A percentile compares a stretch with the other conserved stretches of the same genome.
phyloP scores from a whole-genome alignment of 768 basidiomycete genomes.

The Lactarius evosmus region DNA sequence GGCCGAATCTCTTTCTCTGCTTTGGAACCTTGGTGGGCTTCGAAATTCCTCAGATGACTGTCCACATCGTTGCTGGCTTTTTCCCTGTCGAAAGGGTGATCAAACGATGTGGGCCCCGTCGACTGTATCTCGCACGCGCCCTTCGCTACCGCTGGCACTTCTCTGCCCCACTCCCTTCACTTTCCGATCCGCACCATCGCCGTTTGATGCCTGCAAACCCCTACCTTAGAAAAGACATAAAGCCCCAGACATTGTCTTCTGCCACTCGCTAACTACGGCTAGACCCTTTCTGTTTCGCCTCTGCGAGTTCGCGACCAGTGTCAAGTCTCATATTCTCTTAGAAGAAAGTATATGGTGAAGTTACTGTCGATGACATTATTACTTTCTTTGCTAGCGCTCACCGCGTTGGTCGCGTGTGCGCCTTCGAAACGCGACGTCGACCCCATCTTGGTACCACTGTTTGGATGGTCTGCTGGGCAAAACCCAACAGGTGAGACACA shows the following conservation, averaged over 20 bases:
- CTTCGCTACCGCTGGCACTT: neutral
- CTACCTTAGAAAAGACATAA: neutral
- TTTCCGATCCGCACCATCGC: neutral
- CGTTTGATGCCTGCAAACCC: neutral
- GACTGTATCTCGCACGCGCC: neutral
- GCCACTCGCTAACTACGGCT: neutral
- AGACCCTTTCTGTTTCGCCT: neutral
- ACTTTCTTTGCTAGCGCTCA: neutral
- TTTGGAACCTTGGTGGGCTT: neutral
- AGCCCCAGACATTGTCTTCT: neutral
- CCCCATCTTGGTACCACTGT: constrained; percentile 30
- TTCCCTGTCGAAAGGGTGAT: neutral
- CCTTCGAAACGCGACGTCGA: constrained; percentile 27
- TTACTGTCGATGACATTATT: neutral
- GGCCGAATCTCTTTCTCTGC: neutral
- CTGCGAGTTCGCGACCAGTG: neutral
- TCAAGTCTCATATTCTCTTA: neutral
- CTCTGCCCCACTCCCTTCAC: neutral
- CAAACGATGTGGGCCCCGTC: neutral
- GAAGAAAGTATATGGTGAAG: neutral
- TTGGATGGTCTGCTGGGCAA: constrained; percentile 26
- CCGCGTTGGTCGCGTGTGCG: neutral
- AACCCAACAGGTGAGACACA: constrained; percentile 27
- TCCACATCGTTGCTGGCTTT: neutral
- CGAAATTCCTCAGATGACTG: neutral